phyloP scores from a whole-genome alignment of 2,329 filamentous ascomycete species.

The Nothomitra cinnamomea region DNA sequence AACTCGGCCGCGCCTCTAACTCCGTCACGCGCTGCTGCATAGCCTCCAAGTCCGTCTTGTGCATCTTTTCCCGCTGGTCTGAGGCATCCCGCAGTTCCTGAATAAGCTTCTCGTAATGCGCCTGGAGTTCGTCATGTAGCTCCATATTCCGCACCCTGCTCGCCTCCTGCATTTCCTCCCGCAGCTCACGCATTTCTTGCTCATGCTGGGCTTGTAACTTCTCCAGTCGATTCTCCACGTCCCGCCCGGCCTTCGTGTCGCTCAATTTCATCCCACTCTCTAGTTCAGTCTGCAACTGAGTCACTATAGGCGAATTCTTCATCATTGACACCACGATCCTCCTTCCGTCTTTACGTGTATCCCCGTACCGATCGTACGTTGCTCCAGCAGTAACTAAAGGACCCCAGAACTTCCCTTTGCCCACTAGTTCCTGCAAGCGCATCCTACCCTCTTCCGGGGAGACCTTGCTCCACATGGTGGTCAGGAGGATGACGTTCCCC shows the following conservation, averaged over 20 bases:
- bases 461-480: no score
- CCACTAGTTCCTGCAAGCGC: constrained; percentile 7
- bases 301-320: neutral
- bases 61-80: no score
- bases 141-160: no score
- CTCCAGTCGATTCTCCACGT: neutral
- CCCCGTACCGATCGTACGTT: no score
- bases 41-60: no score
- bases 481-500: constrained; percentile 24
- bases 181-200: neutral
- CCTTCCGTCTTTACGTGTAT: neutral
- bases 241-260: neutral
- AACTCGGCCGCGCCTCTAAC: no score
- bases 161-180: neutral
- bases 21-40: no score
- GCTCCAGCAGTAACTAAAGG: constrained; percentile 8
- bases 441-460: constrained; percentile 18
- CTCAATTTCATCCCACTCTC: neutral
- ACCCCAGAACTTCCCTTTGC: constrained; percentile 10
- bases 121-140: no score
- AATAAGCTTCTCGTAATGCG: no score
- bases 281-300: neutral
- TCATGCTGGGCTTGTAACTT: neutral
- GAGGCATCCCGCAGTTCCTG: no score
- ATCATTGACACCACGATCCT: neutral